A percentile compares a stretch with the other conserved stretches of the same genome.
Conservation (phyloP, 306 rosid genomes). For the Carpinus viminea region DNA sequence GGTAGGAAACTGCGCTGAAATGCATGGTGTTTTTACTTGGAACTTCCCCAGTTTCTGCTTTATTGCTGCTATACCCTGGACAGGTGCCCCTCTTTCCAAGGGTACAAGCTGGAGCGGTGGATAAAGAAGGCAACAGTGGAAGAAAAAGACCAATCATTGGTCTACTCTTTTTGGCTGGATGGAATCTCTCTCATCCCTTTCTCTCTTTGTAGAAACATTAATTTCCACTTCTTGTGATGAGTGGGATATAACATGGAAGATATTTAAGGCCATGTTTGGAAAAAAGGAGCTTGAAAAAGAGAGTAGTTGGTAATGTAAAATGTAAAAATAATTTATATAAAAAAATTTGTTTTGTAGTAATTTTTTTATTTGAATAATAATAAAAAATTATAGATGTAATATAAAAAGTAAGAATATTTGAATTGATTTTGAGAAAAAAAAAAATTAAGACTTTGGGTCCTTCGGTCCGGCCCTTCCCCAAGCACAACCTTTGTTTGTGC, state of each 20-base stretch:
- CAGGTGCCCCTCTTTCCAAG: constrained; percentile 32
- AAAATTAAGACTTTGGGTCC: too few relatives aligned
- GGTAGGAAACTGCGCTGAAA: constrained; percentile 41
- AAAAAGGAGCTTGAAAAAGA: too few relatives aligned
- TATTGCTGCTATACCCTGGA: constrained; percentile 16
- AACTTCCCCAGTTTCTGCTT: constrained; percentile 29
- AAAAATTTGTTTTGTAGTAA: too few relatives aligned
- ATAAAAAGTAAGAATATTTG: too few relatives aligned
- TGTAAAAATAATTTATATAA: too few relatives aligned
- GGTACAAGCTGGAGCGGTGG: constrained; percentile 52
- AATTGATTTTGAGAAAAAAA: too few relatives aligned
- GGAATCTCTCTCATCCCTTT: constrained; percentile 43
- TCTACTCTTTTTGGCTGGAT: constrained; percentile 55
- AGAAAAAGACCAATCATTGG: constrained; percentile 57
- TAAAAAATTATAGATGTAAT: too few relatives aligned
- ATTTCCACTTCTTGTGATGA: constrained; percentile 2
- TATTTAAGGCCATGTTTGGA: not conserved
- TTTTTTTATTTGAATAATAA: too few relatives aligned
- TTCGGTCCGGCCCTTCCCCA: too few relatives aligned
- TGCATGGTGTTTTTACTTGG: constrained; percentile 28
- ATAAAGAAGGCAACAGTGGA: constrained; percentile 58
- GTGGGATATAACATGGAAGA: constrained; percentile 1
- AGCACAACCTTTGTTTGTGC: too few relatives aligned
- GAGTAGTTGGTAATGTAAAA: too few relatives aligned
- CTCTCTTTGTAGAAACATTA: constrained; percentile 12